phyloP scores from a whole-genome alignment of 352 stramenopile genomes.

The Phytopythium litorale region DNA sequence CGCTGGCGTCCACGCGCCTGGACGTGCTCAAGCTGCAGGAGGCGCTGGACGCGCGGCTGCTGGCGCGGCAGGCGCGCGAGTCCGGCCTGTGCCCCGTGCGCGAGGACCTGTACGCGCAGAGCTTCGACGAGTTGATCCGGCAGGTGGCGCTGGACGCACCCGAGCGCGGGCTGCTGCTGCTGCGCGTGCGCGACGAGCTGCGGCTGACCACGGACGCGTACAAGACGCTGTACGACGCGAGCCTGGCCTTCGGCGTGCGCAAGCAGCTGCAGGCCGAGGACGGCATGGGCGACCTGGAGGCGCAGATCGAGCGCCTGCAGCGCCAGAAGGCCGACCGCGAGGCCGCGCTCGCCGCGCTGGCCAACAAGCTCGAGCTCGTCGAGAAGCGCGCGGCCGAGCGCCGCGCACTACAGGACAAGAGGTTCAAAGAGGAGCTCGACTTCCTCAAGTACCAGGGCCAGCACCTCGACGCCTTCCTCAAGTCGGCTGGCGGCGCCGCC shows the following conservation, averaged over 20 bases:
- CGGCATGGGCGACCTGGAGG: constrained; percentile 86
- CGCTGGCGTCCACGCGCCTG: constrained; percentile 88
- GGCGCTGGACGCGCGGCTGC: constrained; percentile 86
- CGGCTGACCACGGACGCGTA: constrained; percentile 94
- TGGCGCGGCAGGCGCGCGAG: constrained; percentile 89
- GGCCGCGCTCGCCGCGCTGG: constrained; percentile 84
- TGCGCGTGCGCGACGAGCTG: constrained; percentile 92
- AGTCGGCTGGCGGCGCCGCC: constrained; percentile 57
- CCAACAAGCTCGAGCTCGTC: constrained; percentile 91
- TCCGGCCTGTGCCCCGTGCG: constrained; percentile 92
- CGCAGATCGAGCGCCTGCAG: constrained; percentile 44
- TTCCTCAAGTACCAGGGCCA: constrained; percentile 96
- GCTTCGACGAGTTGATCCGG: constrained; percentile 92
- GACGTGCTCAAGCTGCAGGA: constrained; percentile 93
- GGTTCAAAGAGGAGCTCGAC: constrained; percentile 92
- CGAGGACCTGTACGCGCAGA: constrained; percentile 92
- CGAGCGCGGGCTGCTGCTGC: constrained; percentile 88
- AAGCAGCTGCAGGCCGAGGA: constrained; percentile 94
- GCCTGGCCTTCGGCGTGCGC: constrained; percentile 90
- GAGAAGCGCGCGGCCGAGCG: constrained; percentile 89
- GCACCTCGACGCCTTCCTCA: constrained; percentile 94
- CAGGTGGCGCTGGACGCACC: constrained; percentile 91
- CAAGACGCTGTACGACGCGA: constrained; percentile 94
- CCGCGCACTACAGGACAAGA: constrained; percentile 90
- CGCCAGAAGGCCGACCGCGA: constrained; percentile 69